Evolutionary conservation across 2,329 filamentous ascomycete genomes (phyloP).

Genomic region (Fusarium sacchari): DNA sequence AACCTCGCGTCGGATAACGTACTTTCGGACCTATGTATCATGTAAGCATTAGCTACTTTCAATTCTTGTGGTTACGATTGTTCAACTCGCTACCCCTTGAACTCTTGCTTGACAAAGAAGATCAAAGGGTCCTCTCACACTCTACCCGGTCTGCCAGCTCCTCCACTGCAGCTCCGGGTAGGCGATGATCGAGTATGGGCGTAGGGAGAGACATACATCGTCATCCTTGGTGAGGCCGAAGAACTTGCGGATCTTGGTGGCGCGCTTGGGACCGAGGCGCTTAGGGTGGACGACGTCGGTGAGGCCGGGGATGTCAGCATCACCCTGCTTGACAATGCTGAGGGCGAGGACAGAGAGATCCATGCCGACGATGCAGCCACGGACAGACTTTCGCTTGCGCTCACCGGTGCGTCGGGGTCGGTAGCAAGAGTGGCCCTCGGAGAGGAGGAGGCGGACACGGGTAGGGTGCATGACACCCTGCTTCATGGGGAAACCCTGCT

Average conservation of each 20-base stretch:
- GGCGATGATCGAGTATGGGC: conserved; percentile 73
- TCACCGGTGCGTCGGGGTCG: conserved; percentile 96
- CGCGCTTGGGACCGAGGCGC: conserved; percentile 99
- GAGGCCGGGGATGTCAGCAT: conserved; percentile 90
- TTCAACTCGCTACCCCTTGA: conserved; percentile 39
- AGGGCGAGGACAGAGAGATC: conserved; percentile 96
- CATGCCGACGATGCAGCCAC: conserved; percentile 97
- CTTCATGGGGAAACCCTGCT: conserved; percentile 99
- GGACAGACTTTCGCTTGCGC: conserved; percentile 99
- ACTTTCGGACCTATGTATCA: conserved; percentile 87
- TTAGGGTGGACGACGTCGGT: conserved; percentile 99
- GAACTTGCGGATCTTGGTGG: conserved; percentile 99
- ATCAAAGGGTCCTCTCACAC: conserved; percentile 62
- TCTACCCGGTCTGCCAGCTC: conserved; percentile 63
- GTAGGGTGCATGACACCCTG: conserved; percentile 99
- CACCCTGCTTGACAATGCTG: conserved; percentile 97
- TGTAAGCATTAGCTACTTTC: conserved; percentile 52
- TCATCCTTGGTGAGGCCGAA: conserved; percentile 99
- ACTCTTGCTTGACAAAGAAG: conserved; percentile 1
- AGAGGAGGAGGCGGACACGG: conserved; percentile 96
- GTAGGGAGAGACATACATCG: conserved; percentile 84
- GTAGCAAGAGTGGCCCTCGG: conserved; percentile 99
- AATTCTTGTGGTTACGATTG: conserved; percentile 18
- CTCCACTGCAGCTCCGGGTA: conserved; percentile 66
- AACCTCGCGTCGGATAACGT: conserved; percentile 99